Percentiles rank a stretch among this genome's conserved stretches.
These are phyloP conservation scores for Yamagishiella unicocca DNA, from an alignment of 139 green algal genomes.

Conservation along the genomic window DNA sequence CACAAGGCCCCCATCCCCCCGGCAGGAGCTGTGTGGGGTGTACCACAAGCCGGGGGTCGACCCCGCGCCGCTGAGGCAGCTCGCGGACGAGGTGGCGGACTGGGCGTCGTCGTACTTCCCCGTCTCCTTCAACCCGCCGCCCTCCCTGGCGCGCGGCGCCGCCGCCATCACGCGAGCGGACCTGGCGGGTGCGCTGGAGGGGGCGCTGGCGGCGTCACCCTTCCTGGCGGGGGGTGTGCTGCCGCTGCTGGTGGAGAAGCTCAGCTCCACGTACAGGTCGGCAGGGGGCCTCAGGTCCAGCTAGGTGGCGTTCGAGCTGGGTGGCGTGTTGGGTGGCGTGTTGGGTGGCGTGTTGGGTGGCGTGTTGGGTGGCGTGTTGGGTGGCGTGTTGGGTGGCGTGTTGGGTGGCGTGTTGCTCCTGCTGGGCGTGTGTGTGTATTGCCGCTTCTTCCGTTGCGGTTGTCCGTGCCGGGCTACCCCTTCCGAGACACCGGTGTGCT, in stretches of 20 bases:
- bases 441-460: too few relatives aligned
- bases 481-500: too few relatives aligned
- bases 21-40: conserved; percentile 35
- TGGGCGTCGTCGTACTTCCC: conserved; percentile 93
- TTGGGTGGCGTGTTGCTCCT: too few relatives aligned
- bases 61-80: background rate
- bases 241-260: conserved; percentile 64
- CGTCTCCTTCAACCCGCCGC: conserved; percentile 87
- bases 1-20: background rate
- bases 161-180: conserved; percentile 19
- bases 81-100: conserved; percentile 86
- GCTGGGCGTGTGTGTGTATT: too few relatives aligned
- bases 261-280: conserved; percentile 57
- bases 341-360: too few relatives aligned
- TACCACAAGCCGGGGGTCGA: conserved; percentile 49
- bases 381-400: too few relatives aligned
- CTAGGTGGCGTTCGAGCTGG: too few relatives aligned
- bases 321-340: too few relatives aligned
- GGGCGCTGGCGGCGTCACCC: conserved; percentile 29
- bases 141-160: background rate
- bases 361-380: too few relatives aligned
- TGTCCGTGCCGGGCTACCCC: too few relatives aligned
- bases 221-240: conserved; percentile 53
- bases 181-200: conserved; percentile 37
- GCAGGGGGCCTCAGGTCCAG: too few relatives aligned